Evolutionary conservation across 192 early-diverging fungal genomes (phyloP).

Genomic region (Coemansia sp.): DNA sequence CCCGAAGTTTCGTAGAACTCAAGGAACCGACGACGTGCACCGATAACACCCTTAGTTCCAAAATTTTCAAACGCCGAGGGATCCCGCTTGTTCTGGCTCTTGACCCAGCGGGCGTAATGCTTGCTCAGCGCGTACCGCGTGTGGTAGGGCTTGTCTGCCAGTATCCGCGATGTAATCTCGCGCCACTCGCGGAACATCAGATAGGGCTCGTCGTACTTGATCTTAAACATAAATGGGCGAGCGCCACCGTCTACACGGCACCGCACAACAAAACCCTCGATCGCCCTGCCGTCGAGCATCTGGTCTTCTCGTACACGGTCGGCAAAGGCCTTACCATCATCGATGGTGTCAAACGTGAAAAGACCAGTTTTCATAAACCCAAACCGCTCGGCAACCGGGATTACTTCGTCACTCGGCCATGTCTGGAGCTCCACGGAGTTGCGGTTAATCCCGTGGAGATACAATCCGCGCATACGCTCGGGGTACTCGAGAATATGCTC

Average conservation of each 20-base stretch:
- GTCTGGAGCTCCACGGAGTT: slow-evolving; percentile 74
- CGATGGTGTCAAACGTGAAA: slow-evolving; percentile 54
- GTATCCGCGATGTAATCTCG: slow-evolving; percentile 76
- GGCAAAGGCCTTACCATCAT: slow-evolving; percentile 66
- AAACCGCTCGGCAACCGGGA: slow-evolving; percentile 65
- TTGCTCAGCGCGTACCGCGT: slow-evolving; percentile 59
- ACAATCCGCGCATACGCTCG: slow-evolving; percentile 73
- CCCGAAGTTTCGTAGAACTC: slow-evolving; percentile 52
- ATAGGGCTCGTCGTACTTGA: slow-evolving; percentile 95
- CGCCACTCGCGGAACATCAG: slow-evolving; percentile 95
- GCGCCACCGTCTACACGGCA: slow-evolving; percentile 47
- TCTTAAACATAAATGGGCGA: slow-evolving; percentile 73
- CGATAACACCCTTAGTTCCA: slow-evolving; percentile 76
- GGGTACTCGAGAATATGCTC: slow-evolving; percentile 91
- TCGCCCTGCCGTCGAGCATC: slow-evolving; percentile 63
- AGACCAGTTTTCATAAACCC: slow-evolving; percentile 64
- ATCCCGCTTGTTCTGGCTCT: slow-evolving; percentile 54
- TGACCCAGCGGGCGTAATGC: slow-evolving; percentile 76
- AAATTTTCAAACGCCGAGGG: slow-evolving; percentile 68
- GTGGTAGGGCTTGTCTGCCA: slow-evolving; percentile 48
- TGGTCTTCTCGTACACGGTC: slow-evolving; percentile 64
- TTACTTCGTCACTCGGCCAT: slow-evolving; percentile 62
- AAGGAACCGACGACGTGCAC: slow-evolving; percentile 75
- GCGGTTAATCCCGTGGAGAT: slow-evolving; percentile 88
- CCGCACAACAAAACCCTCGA: slow-evolving; percentile 93